Evolutionary conservation across 768 basidiomycete species (phyloP), one percentile per base, ranked within the genome.

Genomic region (Suillus subalutaceus): DNA sequence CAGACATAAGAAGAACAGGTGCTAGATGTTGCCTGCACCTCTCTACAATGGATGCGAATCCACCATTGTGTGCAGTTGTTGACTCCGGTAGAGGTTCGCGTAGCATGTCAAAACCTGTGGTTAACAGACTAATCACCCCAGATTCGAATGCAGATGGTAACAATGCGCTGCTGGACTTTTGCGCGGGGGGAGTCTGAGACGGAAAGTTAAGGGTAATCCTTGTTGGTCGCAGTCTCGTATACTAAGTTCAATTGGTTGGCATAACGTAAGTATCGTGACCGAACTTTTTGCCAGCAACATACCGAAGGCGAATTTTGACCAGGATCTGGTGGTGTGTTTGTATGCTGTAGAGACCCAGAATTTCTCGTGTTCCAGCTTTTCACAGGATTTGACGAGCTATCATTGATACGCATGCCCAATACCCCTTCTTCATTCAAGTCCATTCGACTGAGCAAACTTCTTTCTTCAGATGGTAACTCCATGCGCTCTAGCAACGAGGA

Each of bases 1-100:
- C 68, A 10, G 67, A 63, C 50, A 72, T 66, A 40, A 67, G 50
- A 23, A 78, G 62, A 48, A 73, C 71, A 37, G 75, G 75, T n/a
- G 60, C 57, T 62, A 77, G 73, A 12, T 23, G 68, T 32, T 69
- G 63, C 60, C 67, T 72, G 69, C 77, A 78, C 37, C 67, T 72
- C 62, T 78, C 75, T 15, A 77, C 40, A 1, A 68, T 43, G 48
- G 67, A 63, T 23, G 70, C 6, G 35, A 72, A 66, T 40, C 8
- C 63, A 70, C 64, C 6, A 65, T 71, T 66, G 20, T 70, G 63
- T 44, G 30, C n/a, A 20, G 30, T n/a, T 66, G 44, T 62, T 13
- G 60, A 61, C 55, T 46, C 50, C 35, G 63, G 18, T 6, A 60
- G 12, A 30, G 30, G 59, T 60, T 43, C 41, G 26, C 41, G 59